Percentiles rank a stretch among this genome's conserved stretches.
Evolutionary conservation across 768 basidiomycete genomes (phyloP).

Genomic region (Ephemerocybe angulata): DNA sequence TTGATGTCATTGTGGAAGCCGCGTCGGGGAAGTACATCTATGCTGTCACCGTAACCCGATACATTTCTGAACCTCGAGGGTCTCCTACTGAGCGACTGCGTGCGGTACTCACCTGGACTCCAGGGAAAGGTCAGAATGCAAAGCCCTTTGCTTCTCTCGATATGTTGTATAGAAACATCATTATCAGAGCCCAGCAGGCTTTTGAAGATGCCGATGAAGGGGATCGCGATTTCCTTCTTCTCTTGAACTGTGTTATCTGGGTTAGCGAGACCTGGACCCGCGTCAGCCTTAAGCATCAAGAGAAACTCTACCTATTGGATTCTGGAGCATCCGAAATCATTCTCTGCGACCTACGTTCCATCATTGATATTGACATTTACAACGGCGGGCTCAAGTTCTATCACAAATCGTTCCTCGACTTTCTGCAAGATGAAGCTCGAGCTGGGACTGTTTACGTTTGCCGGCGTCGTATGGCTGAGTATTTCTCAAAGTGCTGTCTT

Average conservation of each 20-base stretch:
- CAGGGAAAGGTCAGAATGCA: no score
- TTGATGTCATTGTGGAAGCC: constrained; percentile 1
- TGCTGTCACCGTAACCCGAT: constrained; percentile 9
- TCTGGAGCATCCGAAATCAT: no score
- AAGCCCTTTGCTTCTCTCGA: constrained; percentile 4
- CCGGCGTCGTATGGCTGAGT: no score
- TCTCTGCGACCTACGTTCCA: not conserved
- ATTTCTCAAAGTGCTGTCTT: no score
- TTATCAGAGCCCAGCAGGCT: not conserved
- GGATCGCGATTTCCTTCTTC: not conserved
- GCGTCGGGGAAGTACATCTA: constrained; percentile 15
- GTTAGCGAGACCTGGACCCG: no score
- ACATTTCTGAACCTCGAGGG: constrained; percentile 12
- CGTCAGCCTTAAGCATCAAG: no score
- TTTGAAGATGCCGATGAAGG: not conserved
- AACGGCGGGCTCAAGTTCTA: not conserved
- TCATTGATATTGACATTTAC: not conserved
- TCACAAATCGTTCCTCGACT: not conserved
- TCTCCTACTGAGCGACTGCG: not conserved
- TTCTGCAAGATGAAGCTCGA: not conserved
- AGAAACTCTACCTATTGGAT: no score
- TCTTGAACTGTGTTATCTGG: not conserved
- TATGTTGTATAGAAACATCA: constrained; percentile 2
- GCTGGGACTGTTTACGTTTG: no score
- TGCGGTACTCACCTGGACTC: not conserved